Evolutionary conservation across 169 alveolate genomes (phyloP).

Genomic region (Eimeria acervulina): DNA sequence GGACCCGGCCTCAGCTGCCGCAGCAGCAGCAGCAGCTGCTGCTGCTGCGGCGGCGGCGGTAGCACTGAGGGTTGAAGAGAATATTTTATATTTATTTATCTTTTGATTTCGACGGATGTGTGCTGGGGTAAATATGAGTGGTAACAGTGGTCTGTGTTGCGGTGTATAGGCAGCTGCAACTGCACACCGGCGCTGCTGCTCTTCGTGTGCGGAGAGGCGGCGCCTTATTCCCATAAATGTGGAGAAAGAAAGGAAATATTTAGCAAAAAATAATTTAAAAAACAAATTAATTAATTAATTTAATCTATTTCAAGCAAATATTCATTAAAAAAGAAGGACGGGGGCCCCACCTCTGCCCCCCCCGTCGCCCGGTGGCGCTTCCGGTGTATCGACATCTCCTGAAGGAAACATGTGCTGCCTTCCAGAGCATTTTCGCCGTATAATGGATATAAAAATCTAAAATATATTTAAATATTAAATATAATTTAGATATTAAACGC

Average conservation of each 20-base stretch:
- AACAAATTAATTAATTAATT: neutral
- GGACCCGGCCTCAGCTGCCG: too few species aligned
- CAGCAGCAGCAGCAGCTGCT: too few species aligned
- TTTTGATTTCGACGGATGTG: neutral
- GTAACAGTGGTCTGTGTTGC: neutral
- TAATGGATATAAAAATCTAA: too few species aligned
- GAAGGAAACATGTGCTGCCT: too few species aligned
- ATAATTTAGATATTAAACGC: too few species aligned
- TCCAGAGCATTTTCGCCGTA: too few species aligned
- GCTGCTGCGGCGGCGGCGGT: neutral
- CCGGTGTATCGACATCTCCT: too few species aligned
- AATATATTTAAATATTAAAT: too few species aligned
- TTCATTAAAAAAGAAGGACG: neutral
- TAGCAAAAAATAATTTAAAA: neutral
- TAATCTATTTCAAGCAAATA: neutral
- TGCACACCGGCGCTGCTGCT: neutral
- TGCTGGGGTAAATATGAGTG: neutral
- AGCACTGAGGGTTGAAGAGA: too few species aligned
- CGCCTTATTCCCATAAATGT: neutral
- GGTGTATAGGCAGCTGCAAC: neutral
- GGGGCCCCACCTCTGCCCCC: too few species aligned
- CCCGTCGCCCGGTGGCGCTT: too few species aligned
- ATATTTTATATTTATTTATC: neutral
- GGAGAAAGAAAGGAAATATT: neutral
- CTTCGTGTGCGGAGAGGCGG: neutral